phyloP scores from a whole-genome alignment of 148 eudicot genomes.

The Arbutus unedo region DNA sequence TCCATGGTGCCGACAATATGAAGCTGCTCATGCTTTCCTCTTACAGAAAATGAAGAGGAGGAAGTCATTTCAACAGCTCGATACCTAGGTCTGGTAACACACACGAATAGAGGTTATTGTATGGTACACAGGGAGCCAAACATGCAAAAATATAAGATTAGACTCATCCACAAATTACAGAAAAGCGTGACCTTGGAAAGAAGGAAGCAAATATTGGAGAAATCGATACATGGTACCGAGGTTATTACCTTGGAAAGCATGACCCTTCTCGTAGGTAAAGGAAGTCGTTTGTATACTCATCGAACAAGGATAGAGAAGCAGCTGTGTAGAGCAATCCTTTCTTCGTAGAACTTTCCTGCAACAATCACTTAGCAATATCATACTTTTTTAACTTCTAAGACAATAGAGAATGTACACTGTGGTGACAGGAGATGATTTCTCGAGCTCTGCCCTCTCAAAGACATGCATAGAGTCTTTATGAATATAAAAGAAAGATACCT shows the following conservation, averaged over 20 bases:
- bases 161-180: background rate
- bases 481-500: background rate
- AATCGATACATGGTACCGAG: background rate
- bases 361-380: background rate
- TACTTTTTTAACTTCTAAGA: background rate
- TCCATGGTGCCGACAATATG: background rate
- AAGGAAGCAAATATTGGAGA: background rate
- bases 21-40: background rate
- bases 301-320: conserved; percentile 1
- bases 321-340: background rate
- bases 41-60: background rate
- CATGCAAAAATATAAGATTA: too few species aligned
- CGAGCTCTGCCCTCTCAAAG: too few species aligned
- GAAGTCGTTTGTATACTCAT: background rate
- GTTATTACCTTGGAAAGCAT: background rate
- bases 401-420: background rate
- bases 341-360: background rate
- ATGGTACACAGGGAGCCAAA: background rate
- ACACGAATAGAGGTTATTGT: background rate
- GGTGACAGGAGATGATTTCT: background rate
- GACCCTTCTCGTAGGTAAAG: background rate
- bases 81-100: background rate
- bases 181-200: background rate
- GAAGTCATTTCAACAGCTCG: background rate
- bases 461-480: too few species aligned